Evolutionary conservation across 2,329 filamentous ascomycete genomes (phyloP).

Genomic region (Trichoderma cornu-damae): DNA sequence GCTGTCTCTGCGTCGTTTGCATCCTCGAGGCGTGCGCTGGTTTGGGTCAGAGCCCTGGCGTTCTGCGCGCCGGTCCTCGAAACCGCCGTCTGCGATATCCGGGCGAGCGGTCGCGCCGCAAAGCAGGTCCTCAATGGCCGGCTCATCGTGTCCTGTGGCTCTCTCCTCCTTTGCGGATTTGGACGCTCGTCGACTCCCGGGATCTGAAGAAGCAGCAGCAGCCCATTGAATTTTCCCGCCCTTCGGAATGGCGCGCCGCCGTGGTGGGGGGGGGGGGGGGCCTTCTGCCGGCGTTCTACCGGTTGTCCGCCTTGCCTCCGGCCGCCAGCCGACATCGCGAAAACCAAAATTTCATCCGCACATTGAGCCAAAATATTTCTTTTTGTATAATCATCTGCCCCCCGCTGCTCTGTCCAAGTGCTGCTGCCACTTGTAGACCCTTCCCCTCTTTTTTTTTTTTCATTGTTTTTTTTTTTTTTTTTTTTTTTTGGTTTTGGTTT

Average conservation of each 20-base stretch:
- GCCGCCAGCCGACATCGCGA: slow-evolving; percentile 36
- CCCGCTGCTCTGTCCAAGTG: slow-evolving; percentile 25
- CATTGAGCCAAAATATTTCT: slow-evolving; percentile 25
- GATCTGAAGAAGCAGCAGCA: background rate
- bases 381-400: slow-evolving; percentile 24
- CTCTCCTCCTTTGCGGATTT: slow-evolving; percentile 11
- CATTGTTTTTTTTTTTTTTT: too few relatives aligned
- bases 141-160: slow-evolving; percentile 39
- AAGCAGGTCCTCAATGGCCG: slow-evolving; percentile 40
- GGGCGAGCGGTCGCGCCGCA: slow-evolving; percentile 38
- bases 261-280: slow-evolving; percentile 19
- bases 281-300: slow-evolving; percentile 36
- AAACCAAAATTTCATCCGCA: slow-evolving; percentile 36
- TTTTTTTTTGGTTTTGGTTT: too few relatives aligned
- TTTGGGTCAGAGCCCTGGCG: slow-evolving; percentile 39
- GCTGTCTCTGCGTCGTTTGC: slow-evolving; percentile 22
- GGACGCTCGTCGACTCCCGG: background rate
- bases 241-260: slow-evolving; percentile 7
- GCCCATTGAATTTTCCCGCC: slow-evolving; percentile 14
- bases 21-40: slow-evolving; percentile 30
- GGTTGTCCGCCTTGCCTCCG: slow-evolving; percentile 33
- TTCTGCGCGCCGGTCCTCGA: slow-evolving; percentile 23
- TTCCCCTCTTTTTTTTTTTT: slow-evolving; percentile 14
- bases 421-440: slow-evolving; percentile 28
- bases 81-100: slow-evolving; percentile 23